A percentile compares a stretch with the other conserved stretches of the same genome.
Evolutionary conservation across 78 protist species (phyloP).

Genomic region (Tieghemostelium lacteum): DNA sequence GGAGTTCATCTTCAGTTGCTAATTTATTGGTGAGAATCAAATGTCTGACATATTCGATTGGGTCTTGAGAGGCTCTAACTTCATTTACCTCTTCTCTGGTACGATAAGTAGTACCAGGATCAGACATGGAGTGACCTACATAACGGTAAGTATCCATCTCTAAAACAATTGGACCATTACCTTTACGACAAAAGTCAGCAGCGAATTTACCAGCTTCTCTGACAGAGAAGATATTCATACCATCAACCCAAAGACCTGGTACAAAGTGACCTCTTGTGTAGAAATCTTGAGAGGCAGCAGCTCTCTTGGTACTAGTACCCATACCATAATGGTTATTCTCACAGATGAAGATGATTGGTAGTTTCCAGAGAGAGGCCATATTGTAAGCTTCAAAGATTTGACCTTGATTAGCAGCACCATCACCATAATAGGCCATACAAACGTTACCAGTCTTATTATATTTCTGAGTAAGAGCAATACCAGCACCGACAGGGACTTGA

Average conservation of each 20-base stretch:
- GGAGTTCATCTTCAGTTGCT: conserved; percentile 90
- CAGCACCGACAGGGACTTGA: conserved; percentile 95
- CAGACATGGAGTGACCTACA: conserved; percentile 98
- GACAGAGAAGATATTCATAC: conserved; percentile 95
- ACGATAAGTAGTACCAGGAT: conserved; percentile 97
- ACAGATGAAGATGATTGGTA: conserved; percentile 92
- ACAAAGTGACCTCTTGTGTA: conserved; percentile 96
- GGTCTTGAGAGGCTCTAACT: conserved; percentile 84
- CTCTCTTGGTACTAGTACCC: conserved; percentile 94
- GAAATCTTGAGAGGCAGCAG: conserved; percentile 90
- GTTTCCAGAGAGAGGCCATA: conserved; percentile 96
- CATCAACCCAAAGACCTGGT: conserved; percentile 96
- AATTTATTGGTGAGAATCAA: conserved; percentile 49
- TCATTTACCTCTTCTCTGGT: conserved; percentile 88
- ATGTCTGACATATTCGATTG: conserved; percentile 77
- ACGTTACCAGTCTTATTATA: conserved; percentile 86
- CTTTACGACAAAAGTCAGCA: conserved; percentile 59
- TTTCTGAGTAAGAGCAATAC: conserved; percentile 92
- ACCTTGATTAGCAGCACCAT: conserved; percentile 98
- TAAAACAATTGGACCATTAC: conserved; percentile 91
- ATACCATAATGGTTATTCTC: conserved; percentile 98
- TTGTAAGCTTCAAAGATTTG: conserved; percentile 94
- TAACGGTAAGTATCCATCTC: conserved; percentile 97
- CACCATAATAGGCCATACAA: conserved; percentile 92
- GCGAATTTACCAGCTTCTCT: conserved; percentile 87